Conservation (phyloP, 805 yeast species). For the Hanseniaspora mollemarum region DNA sequence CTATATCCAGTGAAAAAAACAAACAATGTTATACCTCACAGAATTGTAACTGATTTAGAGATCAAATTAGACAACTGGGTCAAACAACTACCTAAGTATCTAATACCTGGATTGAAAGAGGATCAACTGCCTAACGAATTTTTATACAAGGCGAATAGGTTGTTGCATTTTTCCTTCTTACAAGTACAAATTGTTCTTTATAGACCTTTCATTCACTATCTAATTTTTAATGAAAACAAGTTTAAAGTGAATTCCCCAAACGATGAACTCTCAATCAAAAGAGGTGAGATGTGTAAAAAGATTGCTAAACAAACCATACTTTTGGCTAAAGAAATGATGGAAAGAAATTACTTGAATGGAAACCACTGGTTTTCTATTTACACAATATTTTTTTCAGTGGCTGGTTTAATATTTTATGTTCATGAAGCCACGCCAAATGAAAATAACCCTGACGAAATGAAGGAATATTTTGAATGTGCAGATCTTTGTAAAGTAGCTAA, state of each 20-base stretch:
- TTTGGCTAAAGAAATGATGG: conserved; percentile 68
- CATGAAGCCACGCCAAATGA: conserved; percentile 38
- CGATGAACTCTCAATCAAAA: conserved; percentile 41
- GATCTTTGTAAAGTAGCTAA: conserved; percentile 76
- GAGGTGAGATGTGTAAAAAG: conserved; percentile 75
- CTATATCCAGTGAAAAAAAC: conserved; percentile 48
- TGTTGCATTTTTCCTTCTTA: conserved; percentile 59
- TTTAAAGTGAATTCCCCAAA: conserved; percentile 14
- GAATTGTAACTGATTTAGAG: conserved; percentile 59
- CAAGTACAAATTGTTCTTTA: conserved; percentile 78
- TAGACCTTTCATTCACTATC: conserved; percentile 73
- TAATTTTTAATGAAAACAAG: conserved; percentile 41
- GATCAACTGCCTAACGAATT: conserved; percentile 31
- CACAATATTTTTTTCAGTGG: conserved; percentile 84
- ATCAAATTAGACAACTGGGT: conserved; percentile 63
- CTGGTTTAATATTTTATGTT: conserved; percentile 72
- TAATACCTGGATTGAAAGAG: conserved; percentile 43
- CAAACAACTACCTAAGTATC: conserved; percentile 55
- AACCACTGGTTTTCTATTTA: conserved; percentile 92
- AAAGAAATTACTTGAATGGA: conserved; percentile 61
- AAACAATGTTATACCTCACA: conserved; percentile 28
- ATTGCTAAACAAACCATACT: conserved; percentile 73
- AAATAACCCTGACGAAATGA: conserved; percentile 35
- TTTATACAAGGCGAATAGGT: conserved; percentile 50
- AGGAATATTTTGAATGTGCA: conserved; percentile 46